Evolutionary conservation across 2,329 filamentous ascomycete genomes (phyloP), one percentile per base, ranked within the genome.

Genomic region (Penicillium sp.): DNA sequence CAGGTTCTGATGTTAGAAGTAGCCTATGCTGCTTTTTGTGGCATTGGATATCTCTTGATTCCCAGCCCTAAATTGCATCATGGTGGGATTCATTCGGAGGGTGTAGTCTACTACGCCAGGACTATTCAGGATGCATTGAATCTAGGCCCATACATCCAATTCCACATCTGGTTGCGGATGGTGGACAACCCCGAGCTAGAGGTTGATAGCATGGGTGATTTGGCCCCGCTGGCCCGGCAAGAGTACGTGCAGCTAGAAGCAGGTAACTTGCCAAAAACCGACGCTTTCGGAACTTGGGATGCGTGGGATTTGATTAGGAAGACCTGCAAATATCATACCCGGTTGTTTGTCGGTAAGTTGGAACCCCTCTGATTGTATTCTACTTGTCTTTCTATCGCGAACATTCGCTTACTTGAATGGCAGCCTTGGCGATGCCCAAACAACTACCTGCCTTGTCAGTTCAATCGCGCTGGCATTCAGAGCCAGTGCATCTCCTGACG

Each of bases 11-110:
- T 93, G 74, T 84, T 97, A 42, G 95, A 99, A 76, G 86, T 98
- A 53, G 91, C 92, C 53, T 99, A 97, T 79, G 95, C 96, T 66
- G 93, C 92, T 65, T 99, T 98, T 79, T 97, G 93, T 73, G 96
- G 96, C 38, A 86, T 95, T 53, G 88, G 89, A 59, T 96, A 91
- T 77, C 84, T 98, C 61, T 82, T 98, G 55, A 83, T 99, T 33
- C 88, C 90, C 1, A 93, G 93, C 0, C 95, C 95, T 3, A 85
- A 86, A 66, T 80, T 87, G 15, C 86, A 89, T 66, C 83, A 86
- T 60, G 83, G 84, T 60, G 83, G 82, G 45, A 67, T 76, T 53
- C 73, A 79, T 64, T 77, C 78, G 2, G 78, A 82, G 58, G 83
- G 84, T 17, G 85, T 83, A 72, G 79, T 89, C 0, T 91, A 93